Percentiles rank a stretch among this genome's conserved stretches.
These are phyloP conservation scores for Hymenoscyphus salicellus DNA, from an alignment of 2,329 filamentous ascomycete genomes.

Conservation along the genomic window DNA sequence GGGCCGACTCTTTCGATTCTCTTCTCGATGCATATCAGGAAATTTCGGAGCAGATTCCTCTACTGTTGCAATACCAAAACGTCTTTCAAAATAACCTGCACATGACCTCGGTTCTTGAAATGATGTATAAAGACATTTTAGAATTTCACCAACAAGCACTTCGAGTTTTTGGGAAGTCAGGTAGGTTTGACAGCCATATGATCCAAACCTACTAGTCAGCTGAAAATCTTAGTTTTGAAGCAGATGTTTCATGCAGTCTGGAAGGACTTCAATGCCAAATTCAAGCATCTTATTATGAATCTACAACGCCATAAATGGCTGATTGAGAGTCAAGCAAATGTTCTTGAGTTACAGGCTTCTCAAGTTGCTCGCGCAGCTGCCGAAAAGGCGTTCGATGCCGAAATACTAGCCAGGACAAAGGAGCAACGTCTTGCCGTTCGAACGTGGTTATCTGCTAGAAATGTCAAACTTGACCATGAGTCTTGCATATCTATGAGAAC, in stretches of 20 bases:
- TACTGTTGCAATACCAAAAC: slow-evolving; percentile 35
- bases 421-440: too few species aligned
- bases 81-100: slow-evolving; percentile 34
- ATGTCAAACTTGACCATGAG: slow-evolving; percentile 7
- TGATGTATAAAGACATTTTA: slow-evolving; percentile 41
- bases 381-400: too few species aligned
- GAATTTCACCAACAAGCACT: slow-evolving; percentile 36
- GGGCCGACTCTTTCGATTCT: slow-evolving; percentile 38
- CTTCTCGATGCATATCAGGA: slow-evolving; percentile 40
- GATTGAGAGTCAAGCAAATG: slow-evolving; percentile 34
- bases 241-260: slow-evolving; percentile 37
- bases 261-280: slow-evolving; percentile 33
- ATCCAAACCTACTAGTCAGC: too few species aligned
- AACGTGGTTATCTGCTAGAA: too few species aligned
- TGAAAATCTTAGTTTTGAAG: slow-evolving; percentile 27
- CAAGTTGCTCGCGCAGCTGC: too few species aligned
- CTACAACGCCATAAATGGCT: slow-evolving; percentile 33
- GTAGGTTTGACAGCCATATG: background rate
- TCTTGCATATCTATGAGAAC: slow-evolving; percentile 23
- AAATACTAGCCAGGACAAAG: too few species aligned
- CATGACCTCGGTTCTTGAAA: slow-evolving; percentile 35
- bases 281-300: slow-evolving; percentile 34
- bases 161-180: background rate
- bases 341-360: slow-evolving; percentile 11
- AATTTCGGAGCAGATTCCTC: slow-evolving; percentile 40